Conservation (phyloP, 257 asterid genomes). For the Solanum ossicruentum region DNA sequence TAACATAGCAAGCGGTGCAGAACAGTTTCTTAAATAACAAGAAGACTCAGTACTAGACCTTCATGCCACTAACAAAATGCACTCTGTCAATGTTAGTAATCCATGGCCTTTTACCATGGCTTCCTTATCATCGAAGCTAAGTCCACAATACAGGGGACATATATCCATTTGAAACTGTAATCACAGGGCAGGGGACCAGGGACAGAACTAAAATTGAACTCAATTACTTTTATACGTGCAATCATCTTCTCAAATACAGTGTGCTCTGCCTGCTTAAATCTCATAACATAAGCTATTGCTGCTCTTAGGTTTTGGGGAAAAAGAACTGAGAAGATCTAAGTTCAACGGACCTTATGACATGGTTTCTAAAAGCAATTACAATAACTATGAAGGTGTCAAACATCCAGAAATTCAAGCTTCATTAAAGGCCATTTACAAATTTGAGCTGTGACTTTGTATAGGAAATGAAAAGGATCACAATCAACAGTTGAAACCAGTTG, state of each 20-base stretch:
- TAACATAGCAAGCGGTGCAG: neutral
- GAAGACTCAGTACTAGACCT: neutral
- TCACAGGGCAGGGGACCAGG: neutral
- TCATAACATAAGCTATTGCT: neutral
- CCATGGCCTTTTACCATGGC: neutral
- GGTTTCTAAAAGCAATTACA: neutral
- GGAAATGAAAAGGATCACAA: neutral
- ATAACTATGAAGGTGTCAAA: neutral
- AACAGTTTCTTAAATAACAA: neutral
- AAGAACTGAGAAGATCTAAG: neutral
- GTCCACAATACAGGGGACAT: neutral
- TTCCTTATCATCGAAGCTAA: neutral
- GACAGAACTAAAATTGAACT: neutral
- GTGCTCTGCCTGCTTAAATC: neutral
- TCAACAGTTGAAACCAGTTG: neutral
- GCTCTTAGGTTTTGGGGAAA: neutral
- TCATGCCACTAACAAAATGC: neutral
- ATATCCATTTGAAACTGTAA: neutral
- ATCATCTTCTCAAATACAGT: neutral
- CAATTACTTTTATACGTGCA: neutral
- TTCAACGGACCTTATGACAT: neutral
- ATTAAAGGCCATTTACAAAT: neutral
- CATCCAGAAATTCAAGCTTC: neutral
- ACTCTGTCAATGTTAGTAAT: neutral
- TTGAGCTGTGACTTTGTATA: neutral